Conservation (phyloP, 805 yeast genomes). For the Candida tallmaniae region DNA sequence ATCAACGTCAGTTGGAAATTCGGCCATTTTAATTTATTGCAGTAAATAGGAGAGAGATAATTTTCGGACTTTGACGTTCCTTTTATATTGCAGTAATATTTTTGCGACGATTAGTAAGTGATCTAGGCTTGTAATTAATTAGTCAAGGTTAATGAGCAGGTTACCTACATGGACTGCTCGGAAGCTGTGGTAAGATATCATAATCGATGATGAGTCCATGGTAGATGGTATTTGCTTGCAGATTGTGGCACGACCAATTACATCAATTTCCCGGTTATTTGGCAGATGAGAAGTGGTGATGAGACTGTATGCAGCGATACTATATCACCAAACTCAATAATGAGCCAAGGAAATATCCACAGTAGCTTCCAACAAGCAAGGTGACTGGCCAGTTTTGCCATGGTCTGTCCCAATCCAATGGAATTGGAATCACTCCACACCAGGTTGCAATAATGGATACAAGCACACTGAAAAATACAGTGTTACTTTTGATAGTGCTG, state of each 20-base stretch:
- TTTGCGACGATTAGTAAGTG: no score
- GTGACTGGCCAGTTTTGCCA: slow-evolving; percentile 98
- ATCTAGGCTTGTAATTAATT: no score
- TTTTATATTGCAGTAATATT: no score
- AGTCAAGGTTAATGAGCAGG: no score
- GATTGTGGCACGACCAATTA: no score
- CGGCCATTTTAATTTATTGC: no score
- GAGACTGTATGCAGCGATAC: neutral
- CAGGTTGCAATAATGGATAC: slow-evolving; percentile 62
- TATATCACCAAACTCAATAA: slow-evolving; percentile 1
- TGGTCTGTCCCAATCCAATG: slow-evolving; percentile 95
- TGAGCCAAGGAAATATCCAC: slow-evolving; percentile 68
- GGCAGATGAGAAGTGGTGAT: no score
- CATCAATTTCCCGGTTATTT: no score
- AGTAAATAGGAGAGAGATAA: no score
- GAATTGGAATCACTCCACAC: slow-evolving; percentile 92
- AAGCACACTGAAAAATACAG: slow-evolving; percentile 23
- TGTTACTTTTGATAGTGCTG: slow-evolving; percentile 21
- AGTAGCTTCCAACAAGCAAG: slow-evolving; percentile 68
- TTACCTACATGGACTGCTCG: no score
- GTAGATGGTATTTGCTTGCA: neutral
- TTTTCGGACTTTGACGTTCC: no score
- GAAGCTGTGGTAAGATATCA: neutral
- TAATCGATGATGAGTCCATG: neutral
- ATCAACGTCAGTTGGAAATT: slow-evolving; percentile 34